Conservation (phyloP, 1,139 yeast species). For the Arxiozyma heterogenica region DNA sequence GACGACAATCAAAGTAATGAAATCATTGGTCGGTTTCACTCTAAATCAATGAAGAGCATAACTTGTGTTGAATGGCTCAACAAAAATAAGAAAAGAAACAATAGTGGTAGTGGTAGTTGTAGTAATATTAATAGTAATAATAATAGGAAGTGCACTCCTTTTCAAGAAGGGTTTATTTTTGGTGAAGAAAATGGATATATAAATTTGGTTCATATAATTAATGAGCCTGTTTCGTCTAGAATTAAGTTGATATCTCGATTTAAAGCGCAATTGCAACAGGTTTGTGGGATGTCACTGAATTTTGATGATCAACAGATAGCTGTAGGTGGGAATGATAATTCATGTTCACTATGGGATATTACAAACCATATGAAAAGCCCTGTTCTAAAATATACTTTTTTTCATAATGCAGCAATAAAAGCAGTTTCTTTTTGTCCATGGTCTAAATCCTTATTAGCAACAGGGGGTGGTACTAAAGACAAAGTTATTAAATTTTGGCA, state of each 20-base stretch:
- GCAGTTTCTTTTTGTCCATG: conserved; percentile 78
- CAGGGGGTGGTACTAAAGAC: conserved; percentile 79
- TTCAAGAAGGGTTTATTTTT: conserved; percentile 37
- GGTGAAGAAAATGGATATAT: conserved; percentile 62
- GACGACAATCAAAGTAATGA: not conserved
- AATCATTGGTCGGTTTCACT: not conserved
- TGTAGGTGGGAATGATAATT: conserved; percentile 67
- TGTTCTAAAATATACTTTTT: conserved; percentile 37
- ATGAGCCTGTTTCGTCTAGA: not conserved
- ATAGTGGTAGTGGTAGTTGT: conserved; percentile 4
- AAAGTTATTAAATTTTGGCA: conserved; percentile 73
- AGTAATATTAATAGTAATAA: conserved; percentile 20
- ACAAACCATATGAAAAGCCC: conserved; percentile 34
- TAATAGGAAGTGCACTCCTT: not conserved
- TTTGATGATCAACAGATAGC: conserved; percentile 44
- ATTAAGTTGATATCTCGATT: conserved; percentile 30
- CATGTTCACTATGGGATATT: conserved; percentile 61
- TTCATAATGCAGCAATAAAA: conserved; percentile 72
- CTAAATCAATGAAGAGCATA: conserved; percentile 35
- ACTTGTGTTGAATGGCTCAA: conserved; percentile 56
- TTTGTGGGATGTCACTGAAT: conserved; percentile 60
- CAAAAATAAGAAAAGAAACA: conserved; percentile 20
- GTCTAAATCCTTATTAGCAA: conserved; percentile 61
- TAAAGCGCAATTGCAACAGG: conserved; percentile 52
- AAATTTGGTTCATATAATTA: not conserved